Conservation (phyloP, 352 stramenopile species). For the Phytophthora quininea region DNA sequence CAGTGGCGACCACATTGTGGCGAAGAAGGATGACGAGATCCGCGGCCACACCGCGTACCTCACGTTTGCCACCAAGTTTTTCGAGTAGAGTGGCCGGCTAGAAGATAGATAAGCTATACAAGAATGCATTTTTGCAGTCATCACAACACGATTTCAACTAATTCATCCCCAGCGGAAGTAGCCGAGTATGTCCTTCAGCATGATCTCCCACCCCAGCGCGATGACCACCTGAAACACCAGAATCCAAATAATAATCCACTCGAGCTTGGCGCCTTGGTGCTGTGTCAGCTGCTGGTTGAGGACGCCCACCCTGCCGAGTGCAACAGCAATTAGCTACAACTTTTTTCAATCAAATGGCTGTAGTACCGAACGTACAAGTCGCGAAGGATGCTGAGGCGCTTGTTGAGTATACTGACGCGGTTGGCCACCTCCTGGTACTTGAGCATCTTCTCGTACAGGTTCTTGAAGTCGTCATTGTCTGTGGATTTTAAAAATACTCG, state of each 20-base stretch:
- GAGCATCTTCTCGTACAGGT: slow-evolving; percentile 88
- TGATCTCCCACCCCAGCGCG: slow-evolving; percentile 80
- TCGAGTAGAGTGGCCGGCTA: slow-evolving; percentile 38
- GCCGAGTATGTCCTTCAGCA: slow-evolving; percentile 83
- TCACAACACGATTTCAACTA: background rate
- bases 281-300: slow-evolving; percentile 90
- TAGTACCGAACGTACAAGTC: slow-evolving; percentile 72
- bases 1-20: slow-evolving; percentile 67
- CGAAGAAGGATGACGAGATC: slow-evolving; percentile 89
- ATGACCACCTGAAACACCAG: slow-evolving; percentile 90
- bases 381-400: slow-evolving; percentile 91
- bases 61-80: slow-evolving; percentile 88
- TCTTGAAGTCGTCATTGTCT: slow-evolving; percentile 92
- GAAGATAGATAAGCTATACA: slow-evolving; percentile 37
- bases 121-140: slow-evolving; percentile 22
- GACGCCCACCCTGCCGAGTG: slow-evolving; percentile 76
- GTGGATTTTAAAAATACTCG: slow-evolving; percentile 85
- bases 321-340: slow-evolving; percentile 1
- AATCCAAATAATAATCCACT: slow-evolving; percentile 96
- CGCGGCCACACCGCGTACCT: slow-evolving; percentile 87
- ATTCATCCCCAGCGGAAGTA: slow-evolving; percentile 51
- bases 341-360: no score
- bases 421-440: slow-evolving; percentile 93
- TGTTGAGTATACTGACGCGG: slow-evolving; percentile 93
- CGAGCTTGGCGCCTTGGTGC: slow-evolving; percentile 88